These are phyloP conservation scores for Neopestalotiopsis clavispora DNA, from an alignment of 2,329 filamentous ascomycete genomes.

Conservation along the genomic window DNA sequence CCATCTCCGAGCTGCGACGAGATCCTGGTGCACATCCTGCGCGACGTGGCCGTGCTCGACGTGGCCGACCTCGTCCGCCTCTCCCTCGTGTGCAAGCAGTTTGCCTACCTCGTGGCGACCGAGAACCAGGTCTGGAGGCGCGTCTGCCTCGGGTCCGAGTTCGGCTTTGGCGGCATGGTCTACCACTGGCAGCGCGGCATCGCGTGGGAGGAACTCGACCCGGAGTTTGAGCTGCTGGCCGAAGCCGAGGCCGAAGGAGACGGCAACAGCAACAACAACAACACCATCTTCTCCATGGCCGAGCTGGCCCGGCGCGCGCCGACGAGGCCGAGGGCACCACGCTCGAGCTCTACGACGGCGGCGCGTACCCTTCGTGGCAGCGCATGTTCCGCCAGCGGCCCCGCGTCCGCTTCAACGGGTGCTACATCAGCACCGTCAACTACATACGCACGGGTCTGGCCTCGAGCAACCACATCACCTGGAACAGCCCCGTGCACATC, in stretches of 20 bases:
- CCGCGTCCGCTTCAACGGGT: slow-evolving; percentile 89
- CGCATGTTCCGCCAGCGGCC: slow-evolving; percentile 82
- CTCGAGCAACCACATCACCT: slow-evolving; percentile 72
- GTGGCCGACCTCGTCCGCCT: slow-evolving; percentile 77
- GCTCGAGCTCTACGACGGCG: slow-evolving; percentile 42
- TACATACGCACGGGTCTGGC: slow-evolving; percentile 85
- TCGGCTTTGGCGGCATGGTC: slow-evolving; percentile 84
- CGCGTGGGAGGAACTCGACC: slow-evolving; percentile 57
- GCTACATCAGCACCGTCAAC: slow-evolving; percentile 96
- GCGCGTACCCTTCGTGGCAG: slow-evolving; percentile 58
- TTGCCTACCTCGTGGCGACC: slow-evolving; percentile 83
- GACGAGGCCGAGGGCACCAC: slow-evolving; percentile 43
- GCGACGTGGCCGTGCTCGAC: slow-evolving; percentile 73
- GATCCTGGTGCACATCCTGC: slow-evolving; percentile 79
- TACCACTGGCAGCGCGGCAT: slow-evolving; percentile 74
- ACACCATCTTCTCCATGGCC: slow-evolving; percentile 36
- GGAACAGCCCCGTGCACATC: slow-evolving; percentile 86
- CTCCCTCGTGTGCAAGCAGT: slow-evolving; percentile 81
- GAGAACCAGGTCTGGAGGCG: slow-evolving; percentile 88
- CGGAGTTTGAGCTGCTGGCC: slow-evolving; percentile 24
- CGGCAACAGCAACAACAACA: too few species aligned
- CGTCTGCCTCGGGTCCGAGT: slow-evolving; percentile 70
- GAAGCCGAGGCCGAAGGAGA: slow-evolving; percentile 25
- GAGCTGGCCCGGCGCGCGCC: slow-evolving; percentile 40
- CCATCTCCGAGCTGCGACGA: slow-evolving; percentile 77